Base-by-base conservation (phyloP, 495 filamentous ascomycete genomes). In the Lasiosphaeriaceae sp. region DNA sequence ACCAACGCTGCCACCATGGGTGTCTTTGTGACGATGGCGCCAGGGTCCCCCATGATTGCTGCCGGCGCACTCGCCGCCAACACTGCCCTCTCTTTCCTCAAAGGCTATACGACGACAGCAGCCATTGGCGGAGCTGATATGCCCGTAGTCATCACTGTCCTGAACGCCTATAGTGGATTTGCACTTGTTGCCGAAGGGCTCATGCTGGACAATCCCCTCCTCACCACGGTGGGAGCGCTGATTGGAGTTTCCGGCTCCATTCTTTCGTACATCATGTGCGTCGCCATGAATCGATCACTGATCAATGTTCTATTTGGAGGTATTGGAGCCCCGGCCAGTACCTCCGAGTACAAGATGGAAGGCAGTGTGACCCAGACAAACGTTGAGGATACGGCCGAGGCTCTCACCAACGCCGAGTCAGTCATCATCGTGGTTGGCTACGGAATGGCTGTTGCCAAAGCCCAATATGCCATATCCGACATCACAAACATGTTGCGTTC, bases 381-480 rank as follows among this genome's bases (percentile, higher is more conserved):
- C 17, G 75, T 90, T 21, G 88, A 93, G 3, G 89, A 93, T 39
- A 88, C 86, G 0, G 86, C 84, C 5, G 86, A 90, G 29, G 77
- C 83, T 0, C 77, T 92, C 0, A 71, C 80, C 17, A 85, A 84
- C 47, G 86, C 87, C 1, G 86, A 90, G 61, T 88, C 74, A 37
- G 88, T 92, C 55, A 90, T 93, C 57, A 90, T 93, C 34, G 83
- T 90, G 3, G 88, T 92, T 12, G 89, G 89, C 1, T 93, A 93
- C 52, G 89, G 89, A 39, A 93, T 93, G 89, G 89, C 89, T 0
- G 89, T 93, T 3, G 89, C 89, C 14, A 91, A 92, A 74, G 88
- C 89, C 7, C 89, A 93, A 68, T 92, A 93, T 61, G 87, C 88
- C 22, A 90, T 91, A 41, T 84, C 86, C 11, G 88, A 90, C 58